These are phyloP conservation scores for Fragaria nilgerrensis DNA, from an alignment of 306 rosid species.

Conservation along the genomic window DNA sequence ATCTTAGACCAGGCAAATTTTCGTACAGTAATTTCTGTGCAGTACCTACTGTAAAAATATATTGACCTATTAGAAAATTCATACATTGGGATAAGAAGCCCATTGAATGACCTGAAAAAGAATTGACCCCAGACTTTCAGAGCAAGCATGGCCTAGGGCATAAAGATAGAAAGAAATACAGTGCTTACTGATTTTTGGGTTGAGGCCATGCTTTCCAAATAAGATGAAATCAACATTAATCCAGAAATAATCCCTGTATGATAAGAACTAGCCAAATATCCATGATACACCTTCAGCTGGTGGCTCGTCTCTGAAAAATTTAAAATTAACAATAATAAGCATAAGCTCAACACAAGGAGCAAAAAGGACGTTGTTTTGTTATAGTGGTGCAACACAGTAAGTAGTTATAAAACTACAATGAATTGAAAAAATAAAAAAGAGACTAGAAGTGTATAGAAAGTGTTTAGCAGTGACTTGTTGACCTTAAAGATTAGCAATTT, in stretches of 20 bases:
- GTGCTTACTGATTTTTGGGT: slow-evolving; percentile 57
- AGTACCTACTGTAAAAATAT: too few relatives aligned
- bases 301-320: slow-evolving; percentile 46
- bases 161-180: slow-evolving; percentile 8
- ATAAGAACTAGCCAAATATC: slow-evolving; percentile 86
- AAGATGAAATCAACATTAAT: slow-evolving; percentile 66
- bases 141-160: background rate
- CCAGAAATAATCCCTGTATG: slow-evolving; percentile 92
- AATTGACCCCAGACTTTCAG: background rate
- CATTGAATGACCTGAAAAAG: background rate
- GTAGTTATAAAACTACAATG: background rate
- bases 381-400: background rate
- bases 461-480: background rate
- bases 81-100: background rate
- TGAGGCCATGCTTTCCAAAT: slow-evolving; percentile 62
- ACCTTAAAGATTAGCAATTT: background rate
- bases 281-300: slow-evolving; percentile 69
- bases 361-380: background rate
- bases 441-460: background rate
- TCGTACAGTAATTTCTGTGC: too few relatives aligned
- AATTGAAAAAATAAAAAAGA: background rate
- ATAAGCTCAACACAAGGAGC: background rate
- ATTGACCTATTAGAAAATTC: too few relatives aligned
- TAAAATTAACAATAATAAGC: slow-evolving; percentile 18
- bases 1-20: too few relatives aligned